Evolutionary conservation across 2,329 filamentous ascomycete species (phyloP).

Genomic region (Colletotrichum lentis): DNA sequence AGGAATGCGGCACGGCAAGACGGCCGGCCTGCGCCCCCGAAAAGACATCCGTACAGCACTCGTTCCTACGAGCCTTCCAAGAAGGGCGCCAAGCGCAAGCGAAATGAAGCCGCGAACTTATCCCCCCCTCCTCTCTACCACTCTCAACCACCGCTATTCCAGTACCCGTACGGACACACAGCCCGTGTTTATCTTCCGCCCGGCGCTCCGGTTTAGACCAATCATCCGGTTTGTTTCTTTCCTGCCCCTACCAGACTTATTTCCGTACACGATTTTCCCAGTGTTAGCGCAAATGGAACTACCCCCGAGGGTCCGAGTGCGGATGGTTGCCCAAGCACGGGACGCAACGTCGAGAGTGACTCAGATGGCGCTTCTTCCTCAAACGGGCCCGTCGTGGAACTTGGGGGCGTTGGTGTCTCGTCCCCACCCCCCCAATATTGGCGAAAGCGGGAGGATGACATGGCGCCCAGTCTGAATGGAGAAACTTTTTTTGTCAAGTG

Average conservation of each 20-base stretch:
- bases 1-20: constrained; percentile 12
- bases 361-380: neutral
- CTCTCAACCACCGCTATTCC: neutral
- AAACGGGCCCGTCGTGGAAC: constrained; percentile 14
- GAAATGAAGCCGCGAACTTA: constrained; percentile 8
- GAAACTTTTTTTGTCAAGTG: neutral
- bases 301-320: too few species aligned
- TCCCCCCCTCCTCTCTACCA: neutral
- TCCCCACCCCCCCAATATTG: neutral
- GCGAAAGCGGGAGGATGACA: neutral
- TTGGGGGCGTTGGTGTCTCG: neutral
- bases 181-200: neutral
- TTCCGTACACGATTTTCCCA: neutral
- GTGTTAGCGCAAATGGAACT: neutral
- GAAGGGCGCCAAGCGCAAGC: constrained; percentile 5
- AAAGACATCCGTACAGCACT: neutral
- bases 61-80: too few species aligned
- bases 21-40: neutral
- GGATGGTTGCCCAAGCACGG: too few species aligned
- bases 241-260: neutral
- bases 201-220: neutral
- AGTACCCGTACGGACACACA: neutral
- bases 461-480: neutral
- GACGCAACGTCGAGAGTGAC: neutral
- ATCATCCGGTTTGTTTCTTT: neutral